Conservation (phyloP, 164 flowering plant species). For the grape (Vitis vinifera) region ASM3070453v1 NC_081808.1:21163001-21163500, state of each 20-base stretch:
- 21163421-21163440: slow-evolving; percentile 8
- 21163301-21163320: slow-evolving; percentile 1
- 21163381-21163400: not conserved
- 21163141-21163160: not conserved
- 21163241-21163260: slow-evolving; percentile 4
- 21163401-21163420: slow-evolving; percentile 4
- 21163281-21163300: slow-evolving; percentile 7
- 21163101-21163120: not conserved
- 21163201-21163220: slow-evolving; percentile 3
- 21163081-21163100: not conserved
- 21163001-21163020: not conserved
- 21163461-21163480: slow-evolving; percentile 12
- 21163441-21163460: slow-evolving; percentile 13
- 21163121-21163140: slow-evolving; percentile 5
- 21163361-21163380: slow-evolving; percentile 9
- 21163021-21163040: not conserved
- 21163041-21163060: not conserved
- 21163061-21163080: not conserved
- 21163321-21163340: slow-evolving; percentile 4
- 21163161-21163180: not conserved
- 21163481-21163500: slow-evolving; percentile 9
- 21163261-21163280: slow-evolving; percentile 2
- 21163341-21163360: not conserved
- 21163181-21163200: slow-evolving; percentile 8
- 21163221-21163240: not conserved